Percentiles rank a stretch among this genome's conserved stretches.
phyloP scores from a whole-genome alignment of 768 basidiomycete genomes.

The Kondoa malvinella region DNA sequence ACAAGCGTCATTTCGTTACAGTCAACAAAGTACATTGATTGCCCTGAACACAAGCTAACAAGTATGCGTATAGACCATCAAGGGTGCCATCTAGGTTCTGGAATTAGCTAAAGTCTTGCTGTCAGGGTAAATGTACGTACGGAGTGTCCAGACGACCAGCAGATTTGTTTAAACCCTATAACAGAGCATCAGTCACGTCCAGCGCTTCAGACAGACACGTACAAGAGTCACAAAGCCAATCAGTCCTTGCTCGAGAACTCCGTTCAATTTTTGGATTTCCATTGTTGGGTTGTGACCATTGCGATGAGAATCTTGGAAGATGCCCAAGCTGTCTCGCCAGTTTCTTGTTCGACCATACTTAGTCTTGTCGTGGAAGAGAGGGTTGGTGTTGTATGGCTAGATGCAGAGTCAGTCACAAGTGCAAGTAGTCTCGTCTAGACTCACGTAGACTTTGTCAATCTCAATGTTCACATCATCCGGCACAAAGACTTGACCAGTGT shows the following conservation, averaged over 20 bases:
- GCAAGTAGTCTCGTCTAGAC: neutral
- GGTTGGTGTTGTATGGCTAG: constrained; percentile 29
- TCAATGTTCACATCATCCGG: constrained; percentile 29
- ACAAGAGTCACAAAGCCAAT: constrained; percentile 30
- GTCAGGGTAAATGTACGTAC: neutral
- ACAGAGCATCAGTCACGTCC: neutral
- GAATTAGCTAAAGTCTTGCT: neutral
- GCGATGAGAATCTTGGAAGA: constrained; percentile 29
- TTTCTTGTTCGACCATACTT: constrained; percentile 31
- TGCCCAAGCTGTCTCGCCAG: constrained; percentile 31
- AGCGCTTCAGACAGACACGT: neutral
- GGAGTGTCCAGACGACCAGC: neutral
- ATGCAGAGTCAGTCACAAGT: neutral
- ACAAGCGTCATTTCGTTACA: too few species aligned
- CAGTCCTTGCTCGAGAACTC: constrained; percentile 29
- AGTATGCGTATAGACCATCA: too few species aligned
- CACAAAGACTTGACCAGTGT: constrained; percentile 32
- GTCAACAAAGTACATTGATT: too few species aligned
- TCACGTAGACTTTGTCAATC: constrained; percentile 27
- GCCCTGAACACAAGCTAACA: too few species aligned
- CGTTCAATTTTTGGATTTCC: constrained; percentile 29
- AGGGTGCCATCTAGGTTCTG: neutral
- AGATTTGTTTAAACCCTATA: neutral
- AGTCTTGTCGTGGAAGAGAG: constrained; percentile 21
- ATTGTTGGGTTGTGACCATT: constrained; percentile 30